Evolutionary conservation across 805 yeast genomes (phyloP).

Genomic region (Suhomyces pyralidae): DNA sequence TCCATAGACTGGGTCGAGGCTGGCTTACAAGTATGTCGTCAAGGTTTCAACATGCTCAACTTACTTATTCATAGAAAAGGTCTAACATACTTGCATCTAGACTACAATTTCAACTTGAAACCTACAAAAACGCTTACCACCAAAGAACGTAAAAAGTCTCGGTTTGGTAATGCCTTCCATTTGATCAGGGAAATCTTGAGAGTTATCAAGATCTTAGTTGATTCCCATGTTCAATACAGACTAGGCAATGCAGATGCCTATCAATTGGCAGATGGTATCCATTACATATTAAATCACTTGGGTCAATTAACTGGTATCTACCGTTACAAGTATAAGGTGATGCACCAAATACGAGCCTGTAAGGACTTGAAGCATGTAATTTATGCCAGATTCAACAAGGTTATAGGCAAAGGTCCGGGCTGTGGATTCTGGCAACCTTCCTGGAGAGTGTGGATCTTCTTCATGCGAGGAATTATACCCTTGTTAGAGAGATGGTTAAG

Average conservation of each 20-base stretch:
- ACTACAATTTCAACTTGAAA: slow-evolving; percentile 91
- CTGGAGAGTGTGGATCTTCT: slow-evolving; percentile 95
- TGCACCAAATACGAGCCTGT: slow-evolving; percentile 97
- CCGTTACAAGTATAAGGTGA: slow-evolving; percentile 93
- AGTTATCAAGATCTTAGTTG: slow-evolving; percentile 82
- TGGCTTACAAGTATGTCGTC: slow-evolving; percentile 87
- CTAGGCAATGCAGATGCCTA: slow-evolving; percentile 89
- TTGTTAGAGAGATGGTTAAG: slow-evolving; percentile 93
- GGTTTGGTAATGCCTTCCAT: slow-evolving; percentile 97
- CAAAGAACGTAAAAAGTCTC: slow-evolving; percentile 89
- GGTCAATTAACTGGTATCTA: slow-evolving; percentile 97
- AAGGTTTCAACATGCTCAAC: slow-evolving; percentile 92
- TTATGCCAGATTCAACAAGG: slow-evolving; percentile 74
- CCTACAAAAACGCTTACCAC: slow-evolving; percentile 96
- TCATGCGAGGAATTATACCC: slow-evolving; percentile 89
- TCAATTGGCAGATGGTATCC: slow-evolving; percentile 91
- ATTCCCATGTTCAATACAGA: slow-evolving; percentile 88
- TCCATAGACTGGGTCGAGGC: slow-evolving; percentile 98
- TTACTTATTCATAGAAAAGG: slow-evolving; percentile 87
- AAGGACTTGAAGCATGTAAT: slow-evolving; percentile 93
- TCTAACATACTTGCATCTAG: slow-evolving; percentile 86
- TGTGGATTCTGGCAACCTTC: slow-evolving; percentile 99
- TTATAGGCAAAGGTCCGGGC: slow-evolving; percentile 97
- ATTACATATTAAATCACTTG: slow-evolving; percentile 85
- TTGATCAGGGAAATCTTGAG: slow-evolving; percentile 84